Percentiles rank a stretch among this genome's conserved stretches.
phyloP scores from a whole-genome alignment of 495 filamentous ascomycete genomes.

The Hypomontagnella submonticulosa region DNA sequence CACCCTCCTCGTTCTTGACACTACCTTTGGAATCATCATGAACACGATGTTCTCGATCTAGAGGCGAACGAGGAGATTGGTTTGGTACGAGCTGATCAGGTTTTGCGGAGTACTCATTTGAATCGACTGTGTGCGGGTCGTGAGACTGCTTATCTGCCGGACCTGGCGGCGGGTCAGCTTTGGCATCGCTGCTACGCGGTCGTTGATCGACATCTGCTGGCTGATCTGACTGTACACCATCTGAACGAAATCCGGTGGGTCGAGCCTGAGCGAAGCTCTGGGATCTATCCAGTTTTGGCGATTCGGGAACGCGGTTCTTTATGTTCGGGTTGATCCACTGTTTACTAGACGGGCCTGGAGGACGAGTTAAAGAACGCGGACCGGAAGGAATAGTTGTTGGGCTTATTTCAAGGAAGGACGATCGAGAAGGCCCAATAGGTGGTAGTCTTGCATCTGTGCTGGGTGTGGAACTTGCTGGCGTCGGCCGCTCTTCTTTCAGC shows the following conservation, averaged over 20 bases:
- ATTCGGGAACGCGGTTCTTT: conserved; percentile 57
- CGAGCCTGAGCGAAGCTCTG: conserved; percentile 56
- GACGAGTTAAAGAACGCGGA: conserved; percentile 63
- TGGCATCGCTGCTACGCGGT: conserved; percentile 60
- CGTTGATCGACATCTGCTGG: conserved; percentile 53
- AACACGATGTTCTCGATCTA: conserved; percentile 49
- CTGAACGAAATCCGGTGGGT: conserved; percentile 54
- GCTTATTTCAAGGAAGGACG: conserved; percentile 62
- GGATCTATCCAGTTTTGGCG: conserved; percentile 55
- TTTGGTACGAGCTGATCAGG: conserved; percentile 46
- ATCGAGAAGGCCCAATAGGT: conserved; percentile 60
- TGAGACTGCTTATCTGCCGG: conserved; percentile 48
- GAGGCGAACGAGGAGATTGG: conserved; percentile 53
- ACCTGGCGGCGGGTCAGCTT: conserved; percentile 48
- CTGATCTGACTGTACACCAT: conserved; percentile 55
- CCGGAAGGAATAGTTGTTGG: conserved; percentile 67
- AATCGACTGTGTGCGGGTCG: conserved; percentile 47
- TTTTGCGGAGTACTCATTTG: conserved; percentile 49
- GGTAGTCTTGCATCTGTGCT: conserved; percentile 50
- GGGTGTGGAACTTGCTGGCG: conserved; percentile 47
- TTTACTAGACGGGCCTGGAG: conserved; percentile 61
- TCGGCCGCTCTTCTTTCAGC: conserved; percentile 58
- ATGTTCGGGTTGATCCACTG: conserved; percentile 70
- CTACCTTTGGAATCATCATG: conserved; percentile 24
- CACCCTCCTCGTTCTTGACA: conserved; percentile 23